Percentiles rank a stretch among this genome's conserved stretches.
These are phyloP conservation scores for Mycena vulgaris DNA, from an alignment of 768 basidiomycete genomes.

Conservation along the genomic window DNA sequence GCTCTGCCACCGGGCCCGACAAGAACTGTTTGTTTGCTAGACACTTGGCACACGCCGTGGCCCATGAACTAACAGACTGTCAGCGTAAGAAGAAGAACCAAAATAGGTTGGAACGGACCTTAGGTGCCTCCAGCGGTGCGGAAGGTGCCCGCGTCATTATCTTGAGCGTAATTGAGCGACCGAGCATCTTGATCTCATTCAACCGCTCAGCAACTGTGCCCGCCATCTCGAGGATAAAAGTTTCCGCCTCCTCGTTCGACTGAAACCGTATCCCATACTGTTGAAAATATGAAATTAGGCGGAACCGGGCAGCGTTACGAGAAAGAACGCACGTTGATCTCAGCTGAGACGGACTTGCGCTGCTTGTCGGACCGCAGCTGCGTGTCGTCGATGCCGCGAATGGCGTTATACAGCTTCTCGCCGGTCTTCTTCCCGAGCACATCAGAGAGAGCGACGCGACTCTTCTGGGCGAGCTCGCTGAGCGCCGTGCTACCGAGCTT, in stretches of 20 bases:
- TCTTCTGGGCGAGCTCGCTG: constrained; percentile 76
- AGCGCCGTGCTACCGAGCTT: constrained; percentile 82
- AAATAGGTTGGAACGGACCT: constrained; percentile 62
- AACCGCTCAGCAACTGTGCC: constrained; percentile 83
- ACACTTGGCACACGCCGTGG: constrained; percentile 88
- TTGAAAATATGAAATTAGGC: neutral
- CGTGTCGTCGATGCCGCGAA: constrained; percentile 88
- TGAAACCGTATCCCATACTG: constrained; percentile 98
- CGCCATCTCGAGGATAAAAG: constrained; percentile 84
- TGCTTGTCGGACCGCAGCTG: constrained; percentile 87
- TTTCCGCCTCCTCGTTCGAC: constrained; percentile 83
- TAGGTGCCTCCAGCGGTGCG: constrained; percentile 92
- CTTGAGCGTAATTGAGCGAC: constrained; percentile 86
- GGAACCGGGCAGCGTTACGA: neutral
- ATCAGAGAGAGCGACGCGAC: constrained; percentile 75
- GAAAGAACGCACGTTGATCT: constrained; percentile 85
- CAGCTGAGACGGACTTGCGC: constrained; percentile 93
- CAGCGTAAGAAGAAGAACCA: constrained; percentile 1
- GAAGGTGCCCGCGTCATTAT: constrained; percentile 89
- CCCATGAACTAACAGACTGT: constrained; percentile 81
- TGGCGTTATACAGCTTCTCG: constrained; percentile 86
- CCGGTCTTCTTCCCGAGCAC: constrained; percentile 87
- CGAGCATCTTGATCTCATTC: constrained; percentile 76
- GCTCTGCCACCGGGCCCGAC: constrained; percentile 73
- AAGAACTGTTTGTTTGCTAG: constrained; percentile 81